phyloP scores from a whole-genome alignment of 352 stramenopile species.

The Blastocystis sp. region DNA sequence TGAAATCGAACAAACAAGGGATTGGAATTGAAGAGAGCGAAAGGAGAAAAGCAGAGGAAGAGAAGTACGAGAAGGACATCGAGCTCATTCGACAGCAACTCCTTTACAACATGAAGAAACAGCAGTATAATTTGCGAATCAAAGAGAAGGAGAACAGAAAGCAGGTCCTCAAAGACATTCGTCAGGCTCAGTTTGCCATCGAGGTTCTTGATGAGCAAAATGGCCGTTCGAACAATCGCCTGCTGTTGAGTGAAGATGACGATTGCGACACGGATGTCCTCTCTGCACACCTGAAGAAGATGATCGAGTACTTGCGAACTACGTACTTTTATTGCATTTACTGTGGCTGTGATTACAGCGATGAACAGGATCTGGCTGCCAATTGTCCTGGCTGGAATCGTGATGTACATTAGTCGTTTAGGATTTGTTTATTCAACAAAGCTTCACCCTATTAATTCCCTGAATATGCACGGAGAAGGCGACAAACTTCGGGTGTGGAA shows the following conservation, averaged over 20 bases:
- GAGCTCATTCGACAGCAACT: background rate
- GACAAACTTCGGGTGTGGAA: background rate
- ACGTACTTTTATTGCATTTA: constrained; percentile 58
- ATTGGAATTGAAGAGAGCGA: constrained; percentile 25
- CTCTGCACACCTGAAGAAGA: background rate
- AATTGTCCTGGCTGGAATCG: constrained; percentile 29
- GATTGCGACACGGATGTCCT: constrained; percentile 35
- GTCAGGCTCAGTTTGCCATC: constrained; percentile 15
- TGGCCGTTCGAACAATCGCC: background rate
- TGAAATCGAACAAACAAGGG: constrained; percentile 52
- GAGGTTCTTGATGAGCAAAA: constrained; percentile 51
- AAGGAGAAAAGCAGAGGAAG: constrained; percentile 22
- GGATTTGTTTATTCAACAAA: background rate
- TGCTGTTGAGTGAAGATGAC: constrained; percentile 19
- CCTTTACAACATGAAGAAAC: constrained; percentile 56
- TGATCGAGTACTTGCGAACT: constrained; percentile 42
- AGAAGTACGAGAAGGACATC: constrained; percentile 16
- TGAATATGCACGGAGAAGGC: too few relatives aligned
- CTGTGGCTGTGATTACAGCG: constrained; percentile 9
- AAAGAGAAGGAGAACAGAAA: background rate
- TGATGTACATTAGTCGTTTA: constrained; percentile 25
- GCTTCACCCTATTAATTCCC: background rate
- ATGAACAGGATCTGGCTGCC: constrained; percentile 6
- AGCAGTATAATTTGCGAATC: constrained; percentile 6
- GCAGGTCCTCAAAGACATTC: constrained; percentile 11